Evolutionary conservation across 2,329 filamentous ascomycete genomes (phyloP), one percentile per base, ranked within the genome.

Genomic region (Xenosphaeropsis pyriputrescens): DNA sequence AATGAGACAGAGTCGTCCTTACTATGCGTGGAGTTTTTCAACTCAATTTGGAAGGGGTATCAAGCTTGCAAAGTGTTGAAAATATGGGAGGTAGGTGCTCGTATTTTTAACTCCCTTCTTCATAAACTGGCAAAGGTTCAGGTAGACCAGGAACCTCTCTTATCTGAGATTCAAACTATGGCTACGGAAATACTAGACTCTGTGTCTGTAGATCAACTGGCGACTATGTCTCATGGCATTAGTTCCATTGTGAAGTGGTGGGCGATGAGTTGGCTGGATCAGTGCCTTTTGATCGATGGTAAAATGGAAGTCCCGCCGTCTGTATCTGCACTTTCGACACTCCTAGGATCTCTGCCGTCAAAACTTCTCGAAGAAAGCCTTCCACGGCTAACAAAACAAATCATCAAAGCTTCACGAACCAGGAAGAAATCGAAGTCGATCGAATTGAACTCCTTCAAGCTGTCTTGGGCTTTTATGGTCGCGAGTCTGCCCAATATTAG

Each of bases 141-240:
- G 7, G 39, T 41, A 18, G 39, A 39, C 15, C 22, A 33, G 18
- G 38, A 40, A 26, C 3, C 22, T 9, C 22, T 26, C 22, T 9
- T 6, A 26, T 3, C 8, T 26, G 22, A 9, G 33, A 35, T 48
- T 8, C 44, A 44, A 34, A 29, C 15, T 32, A 29, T 54, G 13
- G 37, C 41, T 15, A 34, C 34, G 6, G 38, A 38, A n/a, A 39
- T 53, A 8, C 35, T 53, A 18, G 32, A 34, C 39, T 46, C 45
- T 3, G 33, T 44, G 6, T 44, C 47, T 32, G 14, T 18, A 9
- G 7, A 31, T 26, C 50, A 54, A 29, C 36, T 48, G 5, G n/a
- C 38, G 5, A 16, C 32, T 14, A 41, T 48, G 22, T 16, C 35
- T 18, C 32, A 19, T 18, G 32, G 33, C 18, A 37, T 50, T 29